These are phyloP conservation scores for Arthromyces matolae DNA, from an alignment of 768 basidiomycete genomes.

Conservation along the genomic window DNA sequence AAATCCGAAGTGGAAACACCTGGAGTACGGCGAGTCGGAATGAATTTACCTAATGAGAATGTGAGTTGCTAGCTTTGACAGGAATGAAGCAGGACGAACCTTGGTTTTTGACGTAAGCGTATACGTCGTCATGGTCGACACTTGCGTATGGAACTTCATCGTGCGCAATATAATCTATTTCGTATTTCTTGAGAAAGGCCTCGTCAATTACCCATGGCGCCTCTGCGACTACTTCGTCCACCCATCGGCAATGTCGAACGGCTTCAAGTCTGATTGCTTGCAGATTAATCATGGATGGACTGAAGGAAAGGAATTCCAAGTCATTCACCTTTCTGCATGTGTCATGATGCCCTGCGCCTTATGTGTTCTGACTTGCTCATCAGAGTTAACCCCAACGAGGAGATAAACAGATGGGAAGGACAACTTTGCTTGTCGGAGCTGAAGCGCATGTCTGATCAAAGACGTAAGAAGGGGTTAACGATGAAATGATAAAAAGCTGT, in stretches of 20 bases:
- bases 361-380: conserved; percentile 72
- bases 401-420: conserved; percentile 89
- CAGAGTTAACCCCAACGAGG: conserved; percentile 90
- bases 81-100: conserved; percentile 51
- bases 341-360: conserved; percentile 86
- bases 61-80: background rate
- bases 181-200: conserved; percentile 76
- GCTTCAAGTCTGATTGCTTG: conserved; percentile 75
- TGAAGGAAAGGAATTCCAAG: background rate
- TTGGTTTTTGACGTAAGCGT: conserved; percentile 71
- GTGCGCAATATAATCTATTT: conserved; percentile 97
- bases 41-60: conserved; percentile 80
- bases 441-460: conserved; percentile 79
- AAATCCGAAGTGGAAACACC: conserved; percentile 93
- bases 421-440: conserved; percentile 94
- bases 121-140: conserved; percentile 83
- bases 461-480: background rate
- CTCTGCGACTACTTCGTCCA: conserved; percentile 87
- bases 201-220: conserved; percentile 89
- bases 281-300: background rate
- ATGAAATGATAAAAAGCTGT: conserved; percentile 6
- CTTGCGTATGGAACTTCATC: conserved; percentile 87
- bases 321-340: conserved; percentile 56
- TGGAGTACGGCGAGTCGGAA: conserved; percentile 92
- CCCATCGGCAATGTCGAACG: conserved; percentile 96